These are phyloP conservation scores for Thraustochytrium striatum DNA, from an alignment of 352 stramenopile species.

Conservation along the genomic window DNA sequence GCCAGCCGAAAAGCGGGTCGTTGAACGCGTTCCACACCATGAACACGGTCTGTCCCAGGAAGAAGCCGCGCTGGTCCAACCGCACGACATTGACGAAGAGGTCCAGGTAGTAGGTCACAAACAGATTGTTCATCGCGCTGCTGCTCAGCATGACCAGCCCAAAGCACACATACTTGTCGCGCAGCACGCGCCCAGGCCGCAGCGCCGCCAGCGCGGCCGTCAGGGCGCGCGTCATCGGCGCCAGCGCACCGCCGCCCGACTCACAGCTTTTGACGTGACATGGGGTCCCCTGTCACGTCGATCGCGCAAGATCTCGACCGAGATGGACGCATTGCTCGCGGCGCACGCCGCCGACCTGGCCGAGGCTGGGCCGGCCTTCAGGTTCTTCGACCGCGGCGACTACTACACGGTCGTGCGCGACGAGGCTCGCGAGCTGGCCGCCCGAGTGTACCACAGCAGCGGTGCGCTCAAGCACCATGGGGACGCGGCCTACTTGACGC, in stretches of 20 bases:
- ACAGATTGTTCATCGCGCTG: slow-evolving; percentile 46
- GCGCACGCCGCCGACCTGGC: no score
- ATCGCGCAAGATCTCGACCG: no score
- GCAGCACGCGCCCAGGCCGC: not conserved
- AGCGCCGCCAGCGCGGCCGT: no score
- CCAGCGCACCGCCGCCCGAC: no score
- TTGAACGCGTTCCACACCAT: slow-evolving; percentile 49
- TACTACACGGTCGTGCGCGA: slow-evolving; percentile 18
- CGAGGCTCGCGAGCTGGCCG: slow-evolving; percentile 5
- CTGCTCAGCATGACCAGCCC: slow-evolving; percentile 19
- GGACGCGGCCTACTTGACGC: not conserved
- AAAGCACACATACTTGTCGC: slow-evolving; percentile 1
- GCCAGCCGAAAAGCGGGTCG: slow-evolving; percentile 50
- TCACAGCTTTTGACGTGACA: no score
- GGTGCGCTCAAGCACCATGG: not conserved
- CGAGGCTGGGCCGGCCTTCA: not conserved
- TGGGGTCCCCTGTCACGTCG: no score
- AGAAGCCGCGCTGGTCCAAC: slow-evolving; percentile 37
- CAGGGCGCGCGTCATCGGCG: no score
- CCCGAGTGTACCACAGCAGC: slow-evolving; percentile 1
- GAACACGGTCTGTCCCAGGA: slow-evolving; percentile 46
- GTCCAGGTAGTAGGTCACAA: slow-evolving; percentile 51
- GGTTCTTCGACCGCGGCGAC: slow-evolving; percentile 31
- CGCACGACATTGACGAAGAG: slow-evolving; percentile 45
- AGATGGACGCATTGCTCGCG: no score